Evolutionary conservation across 225 moss, liverwort and hornwort genomes (phyloP).

Genomic region (Asterella californica): DNA sequence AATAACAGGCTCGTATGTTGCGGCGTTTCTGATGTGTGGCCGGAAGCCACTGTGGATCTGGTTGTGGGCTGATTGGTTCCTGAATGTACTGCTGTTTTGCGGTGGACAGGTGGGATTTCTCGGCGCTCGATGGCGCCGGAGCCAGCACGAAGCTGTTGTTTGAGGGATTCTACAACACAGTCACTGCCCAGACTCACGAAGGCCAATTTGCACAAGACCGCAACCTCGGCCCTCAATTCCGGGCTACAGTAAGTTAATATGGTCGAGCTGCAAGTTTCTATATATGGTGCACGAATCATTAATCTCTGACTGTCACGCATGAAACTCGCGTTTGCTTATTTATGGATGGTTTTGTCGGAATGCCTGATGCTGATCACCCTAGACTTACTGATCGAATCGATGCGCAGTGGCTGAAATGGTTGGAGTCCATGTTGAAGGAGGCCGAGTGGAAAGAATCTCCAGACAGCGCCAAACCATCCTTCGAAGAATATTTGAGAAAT

Average conservation of each 20-base stretch:
- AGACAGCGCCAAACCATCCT: constrained; percentile 26
- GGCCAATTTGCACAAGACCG: constrained; percentile 48
- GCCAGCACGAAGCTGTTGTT: constrained; percentile 42
- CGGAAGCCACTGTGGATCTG: neutral
- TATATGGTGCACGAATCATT: neutral
- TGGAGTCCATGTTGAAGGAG: constrained; percentile 50
- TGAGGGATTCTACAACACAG: constrained; percentile 41
- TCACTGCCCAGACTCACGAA: constrained; percentile 48
- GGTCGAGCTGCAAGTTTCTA: constrained; percentile 7
- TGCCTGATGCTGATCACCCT: neutral
- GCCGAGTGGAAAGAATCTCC: constrained; percentile 52
- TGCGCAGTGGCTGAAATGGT: constrained; percentile 52
- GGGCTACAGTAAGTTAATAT: constrained; percentile 25
- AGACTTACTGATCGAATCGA: neutral
- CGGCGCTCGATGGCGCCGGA: constrained; percentile 23
- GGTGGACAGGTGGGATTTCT: constrained; percentile 38
- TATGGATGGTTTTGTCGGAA: neutral
- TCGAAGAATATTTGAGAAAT: constrained; percentile 48
- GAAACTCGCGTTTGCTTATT: neutral
- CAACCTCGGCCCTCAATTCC: constrained; percentile 53
- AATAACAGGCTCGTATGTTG: neutral
- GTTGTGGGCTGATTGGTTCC: neutral
- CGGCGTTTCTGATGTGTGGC: neutral
- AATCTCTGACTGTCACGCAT: neutral
- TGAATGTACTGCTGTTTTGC: neutral